Evolutionary conservation across 257 asterid species (phyloP).

Genomic region (Plantago ovata): DNA sequence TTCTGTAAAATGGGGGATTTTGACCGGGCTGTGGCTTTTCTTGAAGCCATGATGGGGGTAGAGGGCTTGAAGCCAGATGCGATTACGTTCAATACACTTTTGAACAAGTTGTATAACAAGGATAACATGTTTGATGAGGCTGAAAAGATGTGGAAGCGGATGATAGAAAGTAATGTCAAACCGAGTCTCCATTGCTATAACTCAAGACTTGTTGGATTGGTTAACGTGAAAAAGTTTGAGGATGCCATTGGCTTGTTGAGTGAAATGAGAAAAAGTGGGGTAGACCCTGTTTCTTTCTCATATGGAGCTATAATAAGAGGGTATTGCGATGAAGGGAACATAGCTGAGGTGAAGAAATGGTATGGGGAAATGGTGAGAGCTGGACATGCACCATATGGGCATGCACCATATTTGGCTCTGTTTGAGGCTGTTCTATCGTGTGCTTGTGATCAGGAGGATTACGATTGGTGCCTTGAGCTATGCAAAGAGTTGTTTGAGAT

Average conservation of each 20-base stretch:
- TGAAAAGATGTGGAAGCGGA: conserved; percentile 35
- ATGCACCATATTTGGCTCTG: conserved; percentile 25
- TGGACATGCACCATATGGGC: conserved; percentile 20
- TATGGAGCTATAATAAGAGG: conserved; percentile 34
- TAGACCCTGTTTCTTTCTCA: conserved; percentile 36
- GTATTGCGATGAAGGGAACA: conserved; percentile 24
- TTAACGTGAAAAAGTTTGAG: conserved; percentile 19
- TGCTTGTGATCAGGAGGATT: conserved; percentile 37
- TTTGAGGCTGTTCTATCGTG: conserved; percentile 22
- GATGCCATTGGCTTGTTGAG: conserved; percentile 30
- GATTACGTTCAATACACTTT: conserved; percentile 37
- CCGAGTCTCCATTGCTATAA: conserved; percentile 38
- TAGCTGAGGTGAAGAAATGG: conserved; percentile 42
- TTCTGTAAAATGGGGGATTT: conserved; percentile 30
- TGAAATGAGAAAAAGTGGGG: conserved; percentile 26
- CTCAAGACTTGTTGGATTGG: conserved; percentile 33
- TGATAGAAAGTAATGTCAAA: conserved; percentile 25
- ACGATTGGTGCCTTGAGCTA: conserved; percentile 37
- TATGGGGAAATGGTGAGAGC: conserved; percentile 24
- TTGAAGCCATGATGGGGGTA: conserved; percentile 33
- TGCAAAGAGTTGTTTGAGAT: conserved; percentile 34
- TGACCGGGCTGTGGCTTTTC: conserved; percentile 19
- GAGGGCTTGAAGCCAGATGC: conserved; percentile 29
- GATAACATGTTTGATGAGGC: conserved; percentile 33
- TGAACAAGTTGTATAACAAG: conserved; percentile 27